A percentile compares a stretch with the other conserved stretches of the same genome.
Conservation (phyloP, 1,284 basidiomycete genomes). For the Schizopora paradoxa region DNA sequence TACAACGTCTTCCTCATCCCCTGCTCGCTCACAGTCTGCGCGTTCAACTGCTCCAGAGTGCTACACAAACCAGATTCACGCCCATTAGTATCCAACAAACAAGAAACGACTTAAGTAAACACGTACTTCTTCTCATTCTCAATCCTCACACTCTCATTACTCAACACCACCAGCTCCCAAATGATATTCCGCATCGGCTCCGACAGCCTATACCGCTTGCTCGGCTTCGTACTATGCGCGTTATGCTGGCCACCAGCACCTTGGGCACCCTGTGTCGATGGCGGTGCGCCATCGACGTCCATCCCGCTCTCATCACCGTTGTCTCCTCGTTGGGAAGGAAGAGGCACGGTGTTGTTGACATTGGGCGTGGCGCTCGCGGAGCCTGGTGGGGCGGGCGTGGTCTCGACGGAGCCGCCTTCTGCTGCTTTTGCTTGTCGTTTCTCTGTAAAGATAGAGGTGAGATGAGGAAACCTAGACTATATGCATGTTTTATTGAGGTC, state of each 20-base stretch:
- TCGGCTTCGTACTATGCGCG: slow-evolving; percentile 48
- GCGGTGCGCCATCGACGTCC: slow-evolving; percentile 33
- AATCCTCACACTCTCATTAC: slow-evolving; percentile 73
- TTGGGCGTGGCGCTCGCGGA: slow-evolving; percentile 23
- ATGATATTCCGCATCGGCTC: slow-evolving; percentile 70
- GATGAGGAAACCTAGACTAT: slow-evolving; percentile 11
- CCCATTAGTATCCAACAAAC: slow-evolving; percentile 8
- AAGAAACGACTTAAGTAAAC: slow-evolving; percentile 2
- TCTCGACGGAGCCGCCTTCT: slow-evolving; percentile 36
- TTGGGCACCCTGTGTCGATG: slow-evolving; percentile 21
- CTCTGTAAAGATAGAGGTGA: slow-evolving; percentile 33
- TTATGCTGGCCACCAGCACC: slow-evolving; percentile 25
- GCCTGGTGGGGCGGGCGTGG: slow-evolving; percentile 29
- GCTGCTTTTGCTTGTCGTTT: slow-evolving; percentile 53
- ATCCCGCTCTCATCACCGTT: slow-evolving; percentile 29
- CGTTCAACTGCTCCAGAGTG: slow-evolving; percentile 56
- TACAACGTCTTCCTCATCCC: slow-evolving; percentile 70
- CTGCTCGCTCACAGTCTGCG: slow-evolving; percentile 74
- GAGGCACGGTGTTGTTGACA: slow-evolving; percentile 16
- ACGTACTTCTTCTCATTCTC: slow-evolving; percentile 83
- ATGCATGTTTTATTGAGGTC: slow-evolving; percentile 7
- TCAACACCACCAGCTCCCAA: slow-evolving; percentile 74
- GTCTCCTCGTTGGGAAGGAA: slow-evolving; percentile 25
- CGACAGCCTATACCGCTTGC: slow-evolving; percentile 67
- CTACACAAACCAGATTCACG: slow-evolving; percentile 31